These are phyloP conservation scores for Plasmodium falciparum DNA, from an alignment of 169 alveolate species.

Conservation along the genomic window DNA sequence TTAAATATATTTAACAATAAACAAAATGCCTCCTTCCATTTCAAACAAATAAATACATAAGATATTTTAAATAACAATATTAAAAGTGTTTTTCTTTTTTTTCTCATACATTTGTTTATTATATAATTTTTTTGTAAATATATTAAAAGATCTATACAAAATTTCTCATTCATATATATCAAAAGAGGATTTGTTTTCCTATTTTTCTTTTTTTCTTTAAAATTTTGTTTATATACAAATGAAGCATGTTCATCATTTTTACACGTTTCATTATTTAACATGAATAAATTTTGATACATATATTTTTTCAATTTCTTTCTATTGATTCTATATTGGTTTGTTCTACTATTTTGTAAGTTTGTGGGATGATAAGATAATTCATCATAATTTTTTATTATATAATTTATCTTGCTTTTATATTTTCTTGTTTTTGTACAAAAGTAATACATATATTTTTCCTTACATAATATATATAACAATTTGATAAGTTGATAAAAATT, in stretches of 20 bases:
- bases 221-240: too few species aligned
- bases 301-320: too few species aligned
- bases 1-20: slow-evolving; percentile 29
- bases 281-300: too few species aligned
- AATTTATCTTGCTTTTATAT: background rate
- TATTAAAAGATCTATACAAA: slow-evolving; percentile 27
- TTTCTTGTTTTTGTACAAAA: slow-evolving; percentile 4
- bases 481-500: slow-evolving; percentile 13
- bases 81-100: slow-evolving; percentile 15
- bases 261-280: too few species aligned
- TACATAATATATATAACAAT: slow-evolving; percentile 34
- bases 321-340: too few species aligned
- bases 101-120: background rate
- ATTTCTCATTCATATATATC: background rate
- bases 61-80: slow-evolving; percentile 16
- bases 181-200: too few species aligned
- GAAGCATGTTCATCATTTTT: too few species aligned
- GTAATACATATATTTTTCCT: slow-evolving; percentile 9
- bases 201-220: too few species aligned
- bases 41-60: slow-evolving; percentile 9
- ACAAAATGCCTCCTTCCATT: slow-evolving; percentile 37
- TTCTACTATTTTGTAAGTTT: too few species aligned
- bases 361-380: background rate
- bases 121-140: slow-evolving; percentile 22
- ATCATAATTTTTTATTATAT: background rate